Conservation (phyloP, 148 eudicot genomes). For the Camellia lanceoleosa region DNA sequence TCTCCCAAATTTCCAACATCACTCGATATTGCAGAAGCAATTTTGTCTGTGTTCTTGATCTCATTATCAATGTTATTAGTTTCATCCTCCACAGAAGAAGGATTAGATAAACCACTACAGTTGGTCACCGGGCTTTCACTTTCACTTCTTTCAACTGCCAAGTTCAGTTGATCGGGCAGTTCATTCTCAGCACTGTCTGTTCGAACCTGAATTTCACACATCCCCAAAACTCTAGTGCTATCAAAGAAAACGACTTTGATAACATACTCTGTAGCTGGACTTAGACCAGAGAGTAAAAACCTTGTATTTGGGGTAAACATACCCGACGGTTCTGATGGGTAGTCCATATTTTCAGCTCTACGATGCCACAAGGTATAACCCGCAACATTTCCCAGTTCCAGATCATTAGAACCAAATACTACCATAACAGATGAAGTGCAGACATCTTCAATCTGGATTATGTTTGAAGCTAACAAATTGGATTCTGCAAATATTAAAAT, state of each 20-base stretch:
- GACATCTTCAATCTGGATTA: conserved; percentile 52
- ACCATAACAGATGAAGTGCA: conserved; percentile 48
- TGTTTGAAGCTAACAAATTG: conserved; percentile 21
- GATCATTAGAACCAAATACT: conserved; percentile 38
- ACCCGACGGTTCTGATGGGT: conserved; percentile 52
- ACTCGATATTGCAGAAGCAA: conserved; percentile 8
- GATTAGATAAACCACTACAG: conserved; percentile 84
- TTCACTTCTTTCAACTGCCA: conserved; percentile 49
- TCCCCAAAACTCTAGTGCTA: conserved; percentile 34
- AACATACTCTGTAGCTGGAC: conserved; percentile 58
- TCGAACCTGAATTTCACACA: conserved; percentile 40
- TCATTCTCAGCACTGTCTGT: conserved; percentile 28
- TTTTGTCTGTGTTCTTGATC: conserved; percentile 23
- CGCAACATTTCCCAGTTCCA: conserved; percentile 20
- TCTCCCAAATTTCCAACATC: conserved; percentile 22
- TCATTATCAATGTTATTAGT: conserved; percentile 38
- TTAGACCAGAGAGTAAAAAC: conserved; percentile 48
- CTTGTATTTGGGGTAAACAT: conserved; percentile 47
- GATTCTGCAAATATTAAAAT: conserved; percentile 38
- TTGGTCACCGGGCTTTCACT: conserved; percentile 72
- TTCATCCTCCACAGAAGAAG: conserved; percentile 90
- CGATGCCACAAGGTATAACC: conserved; percentile 67
- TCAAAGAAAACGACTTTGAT: conserved; percentile 51
- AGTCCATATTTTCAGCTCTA: conserved; percentile 49
- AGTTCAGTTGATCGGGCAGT: conserved; percentile 10